phyloP scores from a whole-genome alignment of 768 basidiomycete species.

The Pleurotus eryngii region DNA sequence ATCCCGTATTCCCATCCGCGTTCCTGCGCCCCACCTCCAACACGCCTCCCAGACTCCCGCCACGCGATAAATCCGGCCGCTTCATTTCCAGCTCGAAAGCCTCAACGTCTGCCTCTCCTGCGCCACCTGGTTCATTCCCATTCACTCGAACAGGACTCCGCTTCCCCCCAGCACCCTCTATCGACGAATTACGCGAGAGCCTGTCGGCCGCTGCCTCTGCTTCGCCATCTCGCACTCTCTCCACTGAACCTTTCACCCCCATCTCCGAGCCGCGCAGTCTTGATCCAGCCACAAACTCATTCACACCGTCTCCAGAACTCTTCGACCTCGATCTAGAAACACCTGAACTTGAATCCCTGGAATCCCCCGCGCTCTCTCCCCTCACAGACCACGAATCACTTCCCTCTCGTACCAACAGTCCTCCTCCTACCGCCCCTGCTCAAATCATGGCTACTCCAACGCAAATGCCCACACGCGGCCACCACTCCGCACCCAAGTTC shows the following conservation, averaged over 20 bases:
- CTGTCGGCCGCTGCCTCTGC: neutral
- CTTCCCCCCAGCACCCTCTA: neutral
- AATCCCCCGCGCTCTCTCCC: neutral
- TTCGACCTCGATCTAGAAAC: neutral
- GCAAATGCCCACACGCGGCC: neutral
- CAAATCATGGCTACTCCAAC: neutral
- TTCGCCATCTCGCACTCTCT: neutral
- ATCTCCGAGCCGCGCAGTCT: neutral
- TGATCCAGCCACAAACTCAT: neutral
- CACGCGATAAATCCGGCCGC: slow-evolving; percentile 2
- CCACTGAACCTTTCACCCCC: neutral
- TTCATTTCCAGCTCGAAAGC: neutral
- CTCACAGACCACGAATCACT: neutral
- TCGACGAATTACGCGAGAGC: neutral
- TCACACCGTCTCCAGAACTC: neutral
- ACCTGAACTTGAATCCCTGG: neutral
- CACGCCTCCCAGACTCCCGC: neutral
- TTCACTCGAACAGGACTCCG: neutral
- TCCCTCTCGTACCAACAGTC: neutral
- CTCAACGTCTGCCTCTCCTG: neutral
- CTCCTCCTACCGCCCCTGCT: neutral
- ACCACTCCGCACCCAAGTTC: slow-evolving; percentile 1
- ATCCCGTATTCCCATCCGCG: neutral
- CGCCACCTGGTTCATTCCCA: neutral
- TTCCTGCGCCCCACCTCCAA: neutral